Evolutionary conservation across 192 early-diverging fungal genomes (phyloP).

Genomic region (Haplosporangium gracile): DNA sequence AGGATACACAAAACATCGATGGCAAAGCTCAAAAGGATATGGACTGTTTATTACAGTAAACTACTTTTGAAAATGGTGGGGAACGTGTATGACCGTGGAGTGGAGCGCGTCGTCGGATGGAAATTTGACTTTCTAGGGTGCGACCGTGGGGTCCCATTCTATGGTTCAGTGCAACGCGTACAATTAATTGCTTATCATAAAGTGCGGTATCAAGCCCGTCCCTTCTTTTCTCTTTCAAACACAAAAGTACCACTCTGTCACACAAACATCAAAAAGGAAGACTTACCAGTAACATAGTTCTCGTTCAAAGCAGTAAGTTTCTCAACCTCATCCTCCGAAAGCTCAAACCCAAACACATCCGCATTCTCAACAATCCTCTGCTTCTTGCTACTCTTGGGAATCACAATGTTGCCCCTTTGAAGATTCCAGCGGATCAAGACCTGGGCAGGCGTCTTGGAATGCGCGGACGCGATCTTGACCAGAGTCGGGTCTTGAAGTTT

Average conservation of each 20-base stretch:
- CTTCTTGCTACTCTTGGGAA: constrained; percentile 70
- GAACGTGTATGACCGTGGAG: too few relatives aligned
- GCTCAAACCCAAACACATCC: constrained; percentile 68
- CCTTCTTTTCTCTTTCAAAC: neutral
- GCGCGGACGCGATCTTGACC: constrained; percentile 59
- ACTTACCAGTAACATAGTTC: constrained; percentile 58
- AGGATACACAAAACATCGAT: too few relatives aligned
- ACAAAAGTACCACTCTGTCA: neutral
- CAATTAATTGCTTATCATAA: neutral
- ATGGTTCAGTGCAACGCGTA: neutral
- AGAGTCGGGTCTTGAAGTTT: constrained; percentile 64
- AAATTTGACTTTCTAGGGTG: neutral
- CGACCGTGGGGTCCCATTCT: constrained; percentile 40
- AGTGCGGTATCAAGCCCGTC: neutral
- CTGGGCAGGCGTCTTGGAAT: constrained; percentile 68
- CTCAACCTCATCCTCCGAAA: constrained; percentile 70
- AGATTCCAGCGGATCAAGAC: constrained; percentile 71
- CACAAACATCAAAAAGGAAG: neutral
- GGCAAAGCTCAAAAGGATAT: too few relatives aligned
- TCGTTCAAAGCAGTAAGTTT: constrained; percentile 67
- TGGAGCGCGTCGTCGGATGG: too few relatives aligned
- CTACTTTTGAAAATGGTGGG: too few relatives aligned
- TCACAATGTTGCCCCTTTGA: constrained; percentile 65
- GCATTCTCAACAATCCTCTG: constrained; percentile 70
- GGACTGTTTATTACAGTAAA: too few relatives aligned